A percentile compares a stretch with the other conserved stretches of the same genome.
phyloP scores from a whole-genome alignment of 2,329 filamentous ascomycete species.

The Cercospora nicotianae region DNA sequence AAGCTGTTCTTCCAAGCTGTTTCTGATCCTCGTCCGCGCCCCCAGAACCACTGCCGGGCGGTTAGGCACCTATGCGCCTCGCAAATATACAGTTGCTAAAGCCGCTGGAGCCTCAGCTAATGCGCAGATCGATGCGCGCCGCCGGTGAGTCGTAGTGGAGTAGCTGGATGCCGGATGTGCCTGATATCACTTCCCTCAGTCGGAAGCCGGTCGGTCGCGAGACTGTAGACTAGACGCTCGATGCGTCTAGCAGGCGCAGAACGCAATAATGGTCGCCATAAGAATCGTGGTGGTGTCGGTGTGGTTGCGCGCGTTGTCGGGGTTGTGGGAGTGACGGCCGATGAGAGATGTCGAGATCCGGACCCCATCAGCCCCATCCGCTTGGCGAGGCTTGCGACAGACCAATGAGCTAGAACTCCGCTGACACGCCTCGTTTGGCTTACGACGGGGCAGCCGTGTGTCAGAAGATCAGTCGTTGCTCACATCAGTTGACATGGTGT shows the following conservation, averaged over 20 bases:
- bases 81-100: background rate
- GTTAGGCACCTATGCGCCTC: background rate
- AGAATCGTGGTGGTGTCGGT: background rate
- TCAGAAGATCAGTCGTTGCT: background rate
- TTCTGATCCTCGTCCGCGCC: background rate
- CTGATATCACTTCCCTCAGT: conserved; percentile 37
- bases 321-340: conserved; percentile 2
- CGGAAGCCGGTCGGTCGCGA: conserved; percentile 38
- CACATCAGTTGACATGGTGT: background rate
- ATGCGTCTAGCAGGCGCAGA: conserved; percentile 38
- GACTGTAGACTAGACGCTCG: conserved; percentile 35
- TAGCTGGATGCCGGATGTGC: conserved; percentile 16
- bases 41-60: background rate
- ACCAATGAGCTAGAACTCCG: conserved; percentile 7
- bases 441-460: background rate
- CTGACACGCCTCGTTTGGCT: conserved; percentile 5
- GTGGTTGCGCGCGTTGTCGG: conserved; percentile 19
- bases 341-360: conserved; percentile 5
- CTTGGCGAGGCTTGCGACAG: background rate
- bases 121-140: background rate
- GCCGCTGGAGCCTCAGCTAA: background rate
- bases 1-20: conserved; percentile 6
- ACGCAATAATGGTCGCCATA: conserved; percentile 23
- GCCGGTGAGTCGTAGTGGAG: conserved; percentile 10
- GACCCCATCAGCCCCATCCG: background rate